phyloP scores from a whole-genome alignment of 805 yeast species.

The Clavispora asparagi region DNA sequence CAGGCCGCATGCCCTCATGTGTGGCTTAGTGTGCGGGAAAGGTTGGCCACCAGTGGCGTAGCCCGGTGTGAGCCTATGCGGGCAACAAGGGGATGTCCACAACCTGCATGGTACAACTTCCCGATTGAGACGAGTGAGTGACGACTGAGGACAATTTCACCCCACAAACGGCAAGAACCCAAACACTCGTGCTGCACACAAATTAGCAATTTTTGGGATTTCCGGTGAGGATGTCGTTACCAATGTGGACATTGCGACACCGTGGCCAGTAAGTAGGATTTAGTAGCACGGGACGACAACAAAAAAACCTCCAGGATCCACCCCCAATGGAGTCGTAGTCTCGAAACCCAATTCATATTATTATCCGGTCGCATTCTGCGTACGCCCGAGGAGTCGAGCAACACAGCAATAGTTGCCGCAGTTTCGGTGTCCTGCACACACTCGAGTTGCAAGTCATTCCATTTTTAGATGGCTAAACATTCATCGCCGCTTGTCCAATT shows the following conservation, averaged over 20 bases:
- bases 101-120: slow-evolving; percentile 3
- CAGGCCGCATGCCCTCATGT: not conserved
- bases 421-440: not conserved
- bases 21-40: not conserved
- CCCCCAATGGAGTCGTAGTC: too few species aligned
- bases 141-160: slow-evolving; percentile 6
- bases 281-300: not conserved
- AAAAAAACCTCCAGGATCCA: too few species aligned
- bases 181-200: not conserved
- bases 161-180: not conserved
- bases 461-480: slow-evolving; percentile 8
- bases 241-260: not conserved
- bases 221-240: not conserved
- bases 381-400: not conserved
- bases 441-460: slow-evolving; percentile 14
- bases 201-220: not conserved
- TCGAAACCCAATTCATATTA: too few species aligned
- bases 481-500: not conserved
- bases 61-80: not conserved
- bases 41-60: not conserved
- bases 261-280: not conserved
- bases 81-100: slow-evolving; percentile 1
- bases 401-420: not conserved
- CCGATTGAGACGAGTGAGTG: slow-evolving; percentile 7
- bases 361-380: not conserved